Percentiles rank a stretch among this genome's conserved stretches.
phyloP scores from a whole-genome alignment of 1,284 basidiomycete genomes.

The Boletus smithii region DNA sequence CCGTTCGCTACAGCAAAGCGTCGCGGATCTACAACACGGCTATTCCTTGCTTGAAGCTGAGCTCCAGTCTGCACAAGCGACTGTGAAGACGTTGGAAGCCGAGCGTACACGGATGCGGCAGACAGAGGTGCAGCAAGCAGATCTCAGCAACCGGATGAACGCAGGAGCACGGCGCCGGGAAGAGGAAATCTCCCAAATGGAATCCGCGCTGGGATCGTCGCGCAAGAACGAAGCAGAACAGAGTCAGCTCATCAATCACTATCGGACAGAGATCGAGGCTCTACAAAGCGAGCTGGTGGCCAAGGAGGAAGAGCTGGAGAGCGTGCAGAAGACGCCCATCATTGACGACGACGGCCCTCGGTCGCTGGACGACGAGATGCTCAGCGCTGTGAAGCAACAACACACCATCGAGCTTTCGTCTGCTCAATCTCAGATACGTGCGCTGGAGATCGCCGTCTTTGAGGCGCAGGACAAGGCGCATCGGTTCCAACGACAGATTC shows the following conservation, averaged over 20 bases:
- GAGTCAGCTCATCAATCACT: slow-evolving; percentile 55
- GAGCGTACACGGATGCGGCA: slow-evolving; percentile 57
- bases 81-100: slow-evolving; percentile 52
- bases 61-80: slow-evolving; percentile 49
- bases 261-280: slow-evolving; percentile 64
- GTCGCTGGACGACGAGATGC: slow-evolving; percentile 65
- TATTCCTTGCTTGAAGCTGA: slow-evolving; percentile 62
- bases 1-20: slow-evolving; percentile 43
- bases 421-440: slow-evolving; percentile 72
- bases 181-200: slow-evolving; percentile 48
- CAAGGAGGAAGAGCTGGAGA: slow-evolving; percentile 64
- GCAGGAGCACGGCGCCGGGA: slow-evolving; percentile 41
- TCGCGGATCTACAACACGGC: slow-evolving; percentile 58
- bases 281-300: slow-evolving; percentile 55
- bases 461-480: slow-evolving; percentile 70
- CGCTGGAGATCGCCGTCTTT: slow-evolving; percentile 69
- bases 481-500: slow-evolving; percentile 66
- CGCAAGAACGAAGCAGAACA: slow-evolving; percentile 51
- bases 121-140: slow-evolving; percentile 46
- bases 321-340: slow-evolving; percentile 28
- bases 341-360: slow-evolving; percentile 35
- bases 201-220: slow-evolving; percentile 23
- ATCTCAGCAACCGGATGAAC: slow-evolving; percentile 29
- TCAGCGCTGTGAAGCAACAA: slow-evolving; percentile 64
- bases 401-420: slow-evolving; percentile 77